phyloP scores from a whole-genome alignment of 2,329 filamentous ascomycete species.

The Polychaeton citri region DNA sequence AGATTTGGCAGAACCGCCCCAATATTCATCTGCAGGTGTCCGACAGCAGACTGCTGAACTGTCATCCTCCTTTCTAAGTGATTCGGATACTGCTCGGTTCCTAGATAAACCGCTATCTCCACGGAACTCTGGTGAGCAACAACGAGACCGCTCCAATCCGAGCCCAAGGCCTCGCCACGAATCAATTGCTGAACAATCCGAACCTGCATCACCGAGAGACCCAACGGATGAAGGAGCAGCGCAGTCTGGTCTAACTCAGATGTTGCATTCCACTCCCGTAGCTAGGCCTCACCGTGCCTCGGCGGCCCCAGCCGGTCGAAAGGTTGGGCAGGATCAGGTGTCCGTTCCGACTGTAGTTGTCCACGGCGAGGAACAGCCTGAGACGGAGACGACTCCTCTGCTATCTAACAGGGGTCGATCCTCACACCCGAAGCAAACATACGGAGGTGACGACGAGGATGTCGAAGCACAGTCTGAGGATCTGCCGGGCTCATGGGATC shows the following conservation, averaged over 20 bases:
- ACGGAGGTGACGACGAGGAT: constrained; percentile 9
- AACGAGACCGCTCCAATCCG: constrained; percentile 3
- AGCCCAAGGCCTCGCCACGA: constrained; percentile 7
- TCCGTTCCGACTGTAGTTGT: constrained; percentile 14
- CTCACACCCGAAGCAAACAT: constrained; percentile 9
- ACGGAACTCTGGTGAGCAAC: not conserved
- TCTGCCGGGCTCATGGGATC: constrained; percentile 15
- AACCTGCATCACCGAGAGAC: constrained; percentile 19
- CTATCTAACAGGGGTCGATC: constrained; percentile 18
- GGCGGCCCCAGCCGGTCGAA: not conserved
- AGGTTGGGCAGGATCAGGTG: constrained; percentile 7
- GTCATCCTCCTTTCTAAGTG: constrained; percentile 23
- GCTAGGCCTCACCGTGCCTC: not conserved
- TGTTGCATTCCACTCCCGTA: not conserved
- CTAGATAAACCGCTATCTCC: not conserved
- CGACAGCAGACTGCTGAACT: constrained; percentile 25
- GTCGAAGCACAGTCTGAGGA: constrained; percentile 11
- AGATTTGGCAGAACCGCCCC: constrained; percentile 37
- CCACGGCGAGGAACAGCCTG: constrained; percentile 7
- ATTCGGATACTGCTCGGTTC: constrained; percentile 15
- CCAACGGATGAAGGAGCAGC: constrained; percentile 1
- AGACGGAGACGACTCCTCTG: constrained; percentile 21
- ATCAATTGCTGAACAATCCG: constrained; percentile 21
- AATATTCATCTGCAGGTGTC: constrained; percentile 26
- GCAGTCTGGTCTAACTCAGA: not conserved